Conservation (phyloP, 371 early-diverging fungal genomes). For the Circinella minor region DNA sequence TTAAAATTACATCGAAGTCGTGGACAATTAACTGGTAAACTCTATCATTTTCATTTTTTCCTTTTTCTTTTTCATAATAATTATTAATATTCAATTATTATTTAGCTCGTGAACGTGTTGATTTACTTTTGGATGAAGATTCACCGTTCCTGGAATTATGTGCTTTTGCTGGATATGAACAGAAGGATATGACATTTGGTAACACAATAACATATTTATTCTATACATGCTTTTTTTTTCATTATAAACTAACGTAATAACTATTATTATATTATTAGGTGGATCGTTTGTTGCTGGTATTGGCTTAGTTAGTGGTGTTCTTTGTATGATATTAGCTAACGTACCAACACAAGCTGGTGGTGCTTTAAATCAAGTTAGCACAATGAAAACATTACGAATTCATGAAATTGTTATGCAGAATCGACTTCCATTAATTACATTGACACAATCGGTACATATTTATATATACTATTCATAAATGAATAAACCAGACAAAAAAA, state of each 20-base stretch:
- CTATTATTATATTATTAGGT: conserved; percentile 25
- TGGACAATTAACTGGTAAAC: conserved; percentile 64
- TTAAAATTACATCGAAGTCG: conserved; percentile 64
- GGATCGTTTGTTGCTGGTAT: conserved; percentile 74
- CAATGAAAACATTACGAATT: conserved; percentile 57
- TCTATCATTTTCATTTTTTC: too few relatives aligned
- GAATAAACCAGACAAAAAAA: background rate
- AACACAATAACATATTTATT: background rate
- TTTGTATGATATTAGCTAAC: conserved; percentile 67
- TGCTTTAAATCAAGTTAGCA: conserved; percentile 65
- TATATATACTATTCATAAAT: conserved; percentile 4
- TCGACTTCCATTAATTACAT: conserved; percentile 61
- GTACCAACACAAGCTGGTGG: conserved; percentile 74
- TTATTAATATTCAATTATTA: background rate
- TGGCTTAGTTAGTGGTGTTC: conserved; percentile 73
- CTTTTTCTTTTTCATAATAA: background rate
- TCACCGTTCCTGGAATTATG: conserved; percentile 76
- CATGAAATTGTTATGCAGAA: conserved; percentile 65
- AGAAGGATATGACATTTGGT: conserved; percentile 70
- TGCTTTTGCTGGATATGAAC: conserved; percentile 70
- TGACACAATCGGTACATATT: conserved; percentile 60
- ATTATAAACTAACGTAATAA: background rate
- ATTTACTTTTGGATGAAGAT: conserved; percentile 70
- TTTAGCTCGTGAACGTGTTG: conserved; percentile 68
- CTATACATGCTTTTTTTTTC: background rate